Evolutionary conservation across 768 basidiomycete species (phyloP).

Genomic region (Leucocoprinus birnbaumii): DNA sequence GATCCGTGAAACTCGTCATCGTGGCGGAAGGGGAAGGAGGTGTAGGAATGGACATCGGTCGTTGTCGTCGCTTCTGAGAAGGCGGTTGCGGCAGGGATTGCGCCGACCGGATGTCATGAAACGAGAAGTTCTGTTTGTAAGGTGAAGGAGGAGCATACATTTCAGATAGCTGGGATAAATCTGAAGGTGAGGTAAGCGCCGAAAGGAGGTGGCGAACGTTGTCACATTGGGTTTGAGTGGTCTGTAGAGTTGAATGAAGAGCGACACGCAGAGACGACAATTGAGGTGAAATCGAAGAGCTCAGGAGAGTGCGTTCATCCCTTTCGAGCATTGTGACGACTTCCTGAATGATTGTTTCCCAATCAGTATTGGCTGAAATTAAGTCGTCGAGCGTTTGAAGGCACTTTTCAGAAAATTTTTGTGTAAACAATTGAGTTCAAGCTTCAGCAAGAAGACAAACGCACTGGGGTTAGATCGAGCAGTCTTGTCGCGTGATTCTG

Average conservation of each 20-base stretch:
- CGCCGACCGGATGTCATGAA: conserved; percentile 26
- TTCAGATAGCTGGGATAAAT: conserved; percentile 76
- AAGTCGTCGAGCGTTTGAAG: conserved; percentile 65
- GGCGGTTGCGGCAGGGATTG: conserved; percentile 40
- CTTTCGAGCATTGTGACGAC: conserved; percentile 62
- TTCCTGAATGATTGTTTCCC: conserved; percentile 75
- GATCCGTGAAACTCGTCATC: conserved; percentile 20
- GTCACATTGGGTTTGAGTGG: conserved; percentile 78
- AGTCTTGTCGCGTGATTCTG: conserved; percentile 29
- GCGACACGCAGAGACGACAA: conserved; percentile 64
- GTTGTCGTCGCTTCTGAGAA: conserved; percentile 27
- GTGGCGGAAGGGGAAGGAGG: conserved; percentile 14
- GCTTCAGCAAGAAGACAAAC: conserved; percentile 19
- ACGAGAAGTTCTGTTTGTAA: conserved; percentile 23
- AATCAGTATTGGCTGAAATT: conserved; percentile 61
- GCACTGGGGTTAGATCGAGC: conserved; percentile 53
- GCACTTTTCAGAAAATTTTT: conserved; percentile 41
- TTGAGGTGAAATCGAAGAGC: conserved; percentile 39
- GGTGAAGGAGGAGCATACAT: conserved; percentile 89
- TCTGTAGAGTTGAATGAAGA: conserved; percentile 70
- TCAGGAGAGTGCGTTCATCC: conserved; percentile 48
- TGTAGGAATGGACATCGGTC: conserved; percentile 16
- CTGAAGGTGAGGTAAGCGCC: conserved; percentile 68
- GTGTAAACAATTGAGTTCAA: not conserved
- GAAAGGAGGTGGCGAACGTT: conserved; percentile 77